Conservation (phyloP, 2,329 filamentous ascomycete genomes). For the Pseudogymnoascus sp. region DNA sequence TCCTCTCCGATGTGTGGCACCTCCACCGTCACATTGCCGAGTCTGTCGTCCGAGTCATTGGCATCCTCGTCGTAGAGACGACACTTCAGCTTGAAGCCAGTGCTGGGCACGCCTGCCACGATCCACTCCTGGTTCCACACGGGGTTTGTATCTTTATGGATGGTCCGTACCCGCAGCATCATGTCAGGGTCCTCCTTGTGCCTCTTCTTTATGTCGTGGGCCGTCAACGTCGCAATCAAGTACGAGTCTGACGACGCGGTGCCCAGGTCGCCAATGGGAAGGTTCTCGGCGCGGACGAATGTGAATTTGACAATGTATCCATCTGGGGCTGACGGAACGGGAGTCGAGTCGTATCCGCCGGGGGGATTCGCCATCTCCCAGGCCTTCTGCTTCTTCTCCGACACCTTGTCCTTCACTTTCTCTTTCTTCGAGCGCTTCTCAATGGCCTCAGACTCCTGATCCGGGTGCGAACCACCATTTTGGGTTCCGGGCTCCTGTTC, state of each 20-base stretch:
- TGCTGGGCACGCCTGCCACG: constrained; percentile 74
- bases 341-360: constrained; percentile 73
- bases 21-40: constrained; percentile 75
- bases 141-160: constrained; percentile 64
- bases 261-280: constrained; percentile 74
- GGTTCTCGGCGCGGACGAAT: constrained; percentile 71
- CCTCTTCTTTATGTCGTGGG: constrained; percentile 54
- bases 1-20: constrained; percentile 51
- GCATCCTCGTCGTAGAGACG: constrained; percentile 86
- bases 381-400: constrained; percentile 25
- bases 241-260: constrained; percentile 78
- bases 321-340: constrained; percentile 62
- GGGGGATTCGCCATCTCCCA: constrained; percentile 25
- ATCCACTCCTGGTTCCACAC: constrained; percentile 81
- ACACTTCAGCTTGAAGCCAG: constrained; percentile 77
- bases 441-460: neutral
- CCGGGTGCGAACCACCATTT: neutral
- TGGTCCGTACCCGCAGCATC: constrained; percentile 65
- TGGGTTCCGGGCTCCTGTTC: neutral
- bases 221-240: constrained; percentile 65
- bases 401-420: constrained; percentile 25
- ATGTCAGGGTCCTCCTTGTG: constrained; percentile 82
- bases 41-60: constrained; percentile 73
- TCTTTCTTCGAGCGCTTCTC: constrained; percentile 1
- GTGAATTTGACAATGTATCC: constrained; percentile 82